phyloP scores from a whole-genome alignment of 768 basidiomycete species.

The Boletus coccyginus region DNA sequence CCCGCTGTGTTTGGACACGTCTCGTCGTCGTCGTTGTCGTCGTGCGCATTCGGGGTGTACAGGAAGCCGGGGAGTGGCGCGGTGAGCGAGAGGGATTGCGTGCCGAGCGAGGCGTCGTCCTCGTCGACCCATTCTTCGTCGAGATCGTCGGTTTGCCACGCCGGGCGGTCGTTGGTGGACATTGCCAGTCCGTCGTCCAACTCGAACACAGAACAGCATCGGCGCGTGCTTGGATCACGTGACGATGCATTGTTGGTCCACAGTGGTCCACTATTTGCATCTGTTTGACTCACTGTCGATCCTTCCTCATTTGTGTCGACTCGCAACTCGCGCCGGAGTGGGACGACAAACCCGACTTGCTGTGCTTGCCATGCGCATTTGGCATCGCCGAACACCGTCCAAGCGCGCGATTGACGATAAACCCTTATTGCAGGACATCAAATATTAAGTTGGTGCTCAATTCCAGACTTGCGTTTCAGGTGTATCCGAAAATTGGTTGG shows the following conservation, averaged over 20 bases:
- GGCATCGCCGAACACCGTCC: neutral
- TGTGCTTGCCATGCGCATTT: neutral
- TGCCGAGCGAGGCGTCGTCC: slow-evolving; percentile 38
- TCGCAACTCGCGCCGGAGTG: no score
- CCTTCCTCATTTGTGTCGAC: slow-evolving; percentile 7
- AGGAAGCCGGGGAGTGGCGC: slow-evolving; percentile 49
- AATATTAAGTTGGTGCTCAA: neutral
- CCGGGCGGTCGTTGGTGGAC: slow-evolving; percentile 42
- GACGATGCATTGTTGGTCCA: slow-evolving; percentile 23
- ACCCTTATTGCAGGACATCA: neutral
- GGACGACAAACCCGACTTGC: neutral
- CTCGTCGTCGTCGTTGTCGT: slow-evolving; percentile 29
- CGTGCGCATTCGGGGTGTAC: slow-evolving; percentile 40
- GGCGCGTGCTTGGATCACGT: slow-evolving; percentile 24
- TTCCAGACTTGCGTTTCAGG: slow-evolving; percentile 11
- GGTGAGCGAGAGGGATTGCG: slow-evolving; percentile 60
- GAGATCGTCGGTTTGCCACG: slow-evolving; percentile 87
- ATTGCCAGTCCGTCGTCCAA: slow-evolving; percentile 7
- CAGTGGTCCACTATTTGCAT: slow-evolving; percentile 15
- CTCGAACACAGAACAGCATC: slow-evolving; percentile 4
- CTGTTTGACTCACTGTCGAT: slow-evolving; percentile 18
- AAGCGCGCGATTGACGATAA: neutral
- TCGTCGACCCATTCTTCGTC: slow-evolving; percentile 89
- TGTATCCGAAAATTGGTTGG: slow-evolving; percentile 1
- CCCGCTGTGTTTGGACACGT: slow-evolving; percentile 44